Evolutionary conservation across 2,329 filamentous ascomycete species (phyloP), one percentile per base, ranked within the genome.

Genomic region (Beauveria rudraprayagi): DNA sequence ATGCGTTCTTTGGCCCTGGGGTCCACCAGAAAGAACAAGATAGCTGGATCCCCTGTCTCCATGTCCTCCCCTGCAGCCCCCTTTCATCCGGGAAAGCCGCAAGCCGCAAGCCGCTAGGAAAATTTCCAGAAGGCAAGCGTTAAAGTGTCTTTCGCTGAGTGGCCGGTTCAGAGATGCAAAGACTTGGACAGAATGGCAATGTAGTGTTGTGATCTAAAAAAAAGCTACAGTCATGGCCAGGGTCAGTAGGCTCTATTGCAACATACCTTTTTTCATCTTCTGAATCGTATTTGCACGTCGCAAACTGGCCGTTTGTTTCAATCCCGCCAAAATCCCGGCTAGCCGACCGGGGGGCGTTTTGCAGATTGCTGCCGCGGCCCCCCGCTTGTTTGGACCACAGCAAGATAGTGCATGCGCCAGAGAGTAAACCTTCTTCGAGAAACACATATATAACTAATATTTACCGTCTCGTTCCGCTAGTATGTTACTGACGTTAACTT

Each of bases 261-360:
- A 58, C 56, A 37, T 43, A 58, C 46, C 46, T 9, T 41, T 26
- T 57, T 41, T 5, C n/a, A 48, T 19, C 17, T 34, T 17, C 22
- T 10, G 26, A 9, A 24, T 48, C 37, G 19, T 19, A 17, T 26
- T 44, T 30, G 37, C 52, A 4, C 11, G 6, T 19, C 37, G 16
- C 19, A 55, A 40, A 10, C 37, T 22, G 22, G 46, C 46, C 17
- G 17, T 43, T 51, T 58, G 34, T 58, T 58, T 58, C 56, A 58
- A 43, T 58, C 34, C 56, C 56, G 46, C 46, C 46, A 43, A 51
- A 41, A 58, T 43, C 46, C 56, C 24, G 56, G 37, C 56, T 58
- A 51, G 46, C 46, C 46, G 34, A 58, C 46, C 11, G 43, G 28
- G 28, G 19, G 46, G 37, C 40, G 30, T 22, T 52, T 40, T 52